Evolutionary conservation across 257 asterid species (phyloP), one percentile per base, ranked within the genome.

Genomic region (Sherardia arvensis): DNA sequence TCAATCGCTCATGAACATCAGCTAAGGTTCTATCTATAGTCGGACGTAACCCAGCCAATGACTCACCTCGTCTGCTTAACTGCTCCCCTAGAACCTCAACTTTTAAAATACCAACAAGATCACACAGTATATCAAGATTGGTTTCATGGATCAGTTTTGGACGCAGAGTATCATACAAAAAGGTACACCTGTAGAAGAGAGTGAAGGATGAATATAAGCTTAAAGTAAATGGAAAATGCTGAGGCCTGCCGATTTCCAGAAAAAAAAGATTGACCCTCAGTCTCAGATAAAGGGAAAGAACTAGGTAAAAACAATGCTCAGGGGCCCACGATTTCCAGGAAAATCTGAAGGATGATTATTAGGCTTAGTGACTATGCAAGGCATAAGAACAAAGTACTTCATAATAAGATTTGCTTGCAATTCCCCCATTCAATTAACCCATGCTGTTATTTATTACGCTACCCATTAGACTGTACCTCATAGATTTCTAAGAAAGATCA

Each of bases 71-170:
- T 75, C 97, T 77, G 73, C 83, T 85, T 38, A 90, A 79, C 72
- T 90, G 94, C 76, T 93, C 96, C 66, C 95, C 95, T 59, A 93
- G 81, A 72, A 93, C 97, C 80, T 90, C 97, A 60, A 93, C 88
- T 80, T 90, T 90, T 61, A 93, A 88, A 79, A 93, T 90, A 73
- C 90, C 91, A 72, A 93, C 95, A 55, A 93, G 87, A 70, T 93
- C 97, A 76, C 99, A 93, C 65, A 93, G 97, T 71, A 79, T 80
- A 84, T 93, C 99, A 75, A 93, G 86, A 80, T 85, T 90, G 61
- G 91, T 91, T 83, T 93, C 99, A 71, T 93, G 97, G 77, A 90
- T 90, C 64, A 93, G 96, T 77, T 84, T 93, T 22, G 97, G 97
- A 32, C 97, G 88, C 65, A 90, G 76, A 34, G 94, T 93, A 73